phyloP scores from a whole-genome alignment of 1,284 basidiomycete species.

The Apiotrichum sp. region DNA sequence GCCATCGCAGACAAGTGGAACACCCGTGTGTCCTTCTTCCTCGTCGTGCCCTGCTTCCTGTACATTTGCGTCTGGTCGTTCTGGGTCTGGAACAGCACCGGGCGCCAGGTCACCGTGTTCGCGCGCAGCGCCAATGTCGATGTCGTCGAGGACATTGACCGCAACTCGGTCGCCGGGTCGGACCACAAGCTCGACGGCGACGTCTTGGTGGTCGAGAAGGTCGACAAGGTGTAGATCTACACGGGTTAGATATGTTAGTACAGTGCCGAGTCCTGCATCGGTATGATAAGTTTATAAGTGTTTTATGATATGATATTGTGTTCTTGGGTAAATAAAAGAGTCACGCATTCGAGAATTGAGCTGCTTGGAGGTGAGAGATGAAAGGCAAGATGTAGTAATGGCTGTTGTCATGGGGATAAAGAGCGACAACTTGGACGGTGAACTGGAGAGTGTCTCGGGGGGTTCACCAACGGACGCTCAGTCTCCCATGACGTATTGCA shows the following conservation, averaged over 20 bases:
- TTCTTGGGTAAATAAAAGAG: no score
- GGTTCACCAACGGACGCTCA: no score
- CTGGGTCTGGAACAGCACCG: slow-evolving; percentile 45
- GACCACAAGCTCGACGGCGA: not conserved
- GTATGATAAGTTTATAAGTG: no score
- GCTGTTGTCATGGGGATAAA: no score
- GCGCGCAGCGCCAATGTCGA: not conserved
- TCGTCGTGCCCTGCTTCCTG: slow-evolving; percentile 45
- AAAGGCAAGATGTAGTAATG: no score
- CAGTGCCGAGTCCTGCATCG: no score
- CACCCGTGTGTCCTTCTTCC: slow-evolving; percentile 42
- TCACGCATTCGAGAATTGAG: no score
- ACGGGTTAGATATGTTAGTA: not conserved
- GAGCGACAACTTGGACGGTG: no score
- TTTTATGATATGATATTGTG: no score
- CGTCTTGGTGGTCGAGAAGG: not conserved
- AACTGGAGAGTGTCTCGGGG: no score
- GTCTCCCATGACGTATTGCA: no score
- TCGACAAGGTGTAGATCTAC: not conserved
- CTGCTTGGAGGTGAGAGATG: no score
- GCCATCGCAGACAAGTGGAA: slow-evolving; percentile 55
- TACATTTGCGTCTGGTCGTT: slow-evolving; percentile 41
- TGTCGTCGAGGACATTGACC: not conserved
- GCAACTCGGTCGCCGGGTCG: not conserved
- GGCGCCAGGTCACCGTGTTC: slow-evolving; percentile 16